Conservation (phyloP, 352 stramenopile species). For the Pythium chondricola region DNA sequence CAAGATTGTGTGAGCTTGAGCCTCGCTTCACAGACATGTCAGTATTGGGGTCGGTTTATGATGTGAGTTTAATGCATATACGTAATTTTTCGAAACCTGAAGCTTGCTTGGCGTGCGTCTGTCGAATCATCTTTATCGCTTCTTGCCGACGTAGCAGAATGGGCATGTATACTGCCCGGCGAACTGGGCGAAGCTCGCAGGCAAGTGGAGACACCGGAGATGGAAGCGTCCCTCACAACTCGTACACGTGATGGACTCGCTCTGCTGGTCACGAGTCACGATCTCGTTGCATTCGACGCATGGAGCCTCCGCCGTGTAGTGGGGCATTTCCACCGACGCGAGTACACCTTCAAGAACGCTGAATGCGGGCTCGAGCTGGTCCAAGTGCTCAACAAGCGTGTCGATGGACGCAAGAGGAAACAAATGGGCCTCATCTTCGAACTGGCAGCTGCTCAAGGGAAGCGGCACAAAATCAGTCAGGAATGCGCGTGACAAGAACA, state of each 20-base stretch:
- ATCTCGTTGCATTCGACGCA: constrained; percentile 22
- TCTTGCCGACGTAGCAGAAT: constrained; percentile 48
- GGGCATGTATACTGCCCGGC: constrained; percentile 54
- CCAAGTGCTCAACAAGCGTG: constrained; percentile 25
- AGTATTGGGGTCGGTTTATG: too few relatives aligned
- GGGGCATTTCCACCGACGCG: constrained; percentile 1
- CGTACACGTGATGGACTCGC: constrained; percentile 40
- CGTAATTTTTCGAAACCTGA: neutral
- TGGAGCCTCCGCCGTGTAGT: constrained; percentile 12
- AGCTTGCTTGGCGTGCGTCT: too few relatives aligned
- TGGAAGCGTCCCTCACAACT: constrained; percentile 44
- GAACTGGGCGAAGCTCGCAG: constrained; percentile 53
- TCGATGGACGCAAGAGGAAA: constrained; percentile 44
- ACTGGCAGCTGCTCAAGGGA: constrained; percentile 31
- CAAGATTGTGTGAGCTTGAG: constrained; percentile 18
- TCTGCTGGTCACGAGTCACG: constrained; percentile 8
- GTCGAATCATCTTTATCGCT: constrained; percentile 11
- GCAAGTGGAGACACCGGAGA: constrained; percentile 45
- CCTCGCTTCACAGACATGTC: too few relatives aligned
- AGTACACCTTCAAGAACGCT: constrained; percentile 31
- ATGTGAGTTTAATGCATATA: neutral
- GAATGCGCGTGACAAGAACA: too few relatives aligned
- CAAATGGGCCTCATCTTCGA: constrained; percentile 66
- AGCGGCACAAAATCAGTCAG: too few relatives aligned
- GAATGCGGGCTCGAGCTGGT: constrained; percentile 28